A percentile compares a stretch with the other conserved stretches of the same genome.
phyloP scores from a whole-genome alignment of 176 grass and related monocot genomes.

The Lolium multiflorum region DNA sequence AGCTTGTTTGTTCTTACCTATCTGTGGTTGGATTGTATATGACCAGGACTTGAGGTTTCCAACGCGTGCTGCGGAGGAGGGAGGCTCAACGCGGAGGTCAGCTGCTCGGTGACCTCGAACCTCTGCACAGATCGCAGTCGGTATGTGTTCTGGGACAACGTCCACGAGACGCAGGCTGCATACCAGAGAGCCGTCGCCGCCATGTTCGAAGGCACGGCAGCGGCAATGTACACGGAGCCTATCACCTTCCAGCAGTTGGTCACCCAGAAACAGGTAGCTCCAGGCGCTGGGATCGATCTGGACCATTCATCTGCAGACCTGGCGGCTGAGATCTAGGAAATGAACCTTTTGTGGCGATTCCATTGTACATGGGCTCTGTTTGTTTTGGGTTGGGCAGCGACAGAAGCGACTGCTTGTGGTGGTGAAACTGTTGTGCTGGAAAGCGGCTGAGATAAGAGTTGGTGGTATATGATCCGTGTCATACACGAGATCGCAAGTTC shows the following conservation, averaged over 20 bases:
- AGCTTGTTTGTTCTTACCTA: neutral
- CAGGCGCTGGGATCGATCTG: neutral
- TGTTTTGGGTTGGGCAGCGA: neutral
- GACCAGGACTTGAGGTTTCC: slow-evolving; percentile 26
- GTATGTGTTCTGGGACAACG: slow-evolving; percentile 56
- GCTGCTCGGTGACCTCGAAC: neutral
- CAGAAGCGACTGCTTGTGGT: neutral
- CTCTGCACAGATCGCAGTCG: slow-evolving; percentile 32
- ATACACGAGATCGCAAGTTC: too few species aligned
- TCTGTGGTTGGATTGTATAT: neutral
- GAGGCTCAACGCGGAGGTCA: slow-evolving; percentile 45
- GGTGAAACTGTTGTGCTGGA: neutral
- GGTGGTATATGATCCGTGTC: neutral
- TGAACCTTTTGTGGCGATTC: neutral
- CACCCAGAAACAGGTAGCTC: neutral
- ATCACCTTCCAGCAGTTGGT: slow-evolving; percentile 26
- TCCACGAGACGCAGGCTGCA: slow-evolving; percentile 41
- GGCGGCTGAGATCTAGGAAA: neutral
- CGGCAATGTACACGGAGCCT: neutral
- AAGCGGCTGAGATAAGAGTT: neutral
- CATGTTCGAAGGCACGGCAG: neutral
- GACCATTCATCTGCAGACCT: neutral
- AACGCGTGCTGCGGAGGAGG: slow-evolving; percentile 42
- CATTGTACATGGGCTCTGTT: neutral
- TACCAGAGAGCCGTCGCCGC: neutral